These are phyloP conservation scores for Macadamia integrifolia DNA, from an alignment of 164 flowering plant species.

Conservation along the genomic window DNA sequence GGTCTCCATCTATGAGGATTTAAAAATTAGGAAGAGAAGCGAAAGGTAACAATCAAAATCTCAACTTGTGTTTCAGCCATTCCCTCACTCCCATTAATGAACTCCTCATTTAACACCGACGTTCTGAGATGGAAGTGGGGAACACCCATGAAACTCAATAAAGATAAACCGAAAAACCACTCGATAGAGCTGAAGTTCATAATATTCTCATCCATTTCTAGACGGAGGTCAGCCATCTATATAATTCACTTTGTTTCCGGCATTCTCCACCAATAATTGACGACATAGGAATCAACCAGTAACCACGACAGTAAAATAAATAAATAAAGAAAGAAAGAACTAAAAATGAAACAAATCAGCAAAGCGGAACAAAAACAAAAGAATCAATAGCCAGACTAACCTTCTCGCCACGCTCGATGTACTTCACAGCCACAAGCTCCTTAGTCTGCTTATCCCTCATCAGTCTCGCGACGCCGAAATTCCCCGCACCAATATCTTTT, in stretches of 20 bases:
- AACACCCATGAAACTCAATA: not conserved
- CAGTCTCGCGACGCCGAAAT: slow-evolving; percentile 81
- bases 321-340: not conserved
- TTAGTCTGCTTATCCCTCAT: slow-evolving; percentile 76
- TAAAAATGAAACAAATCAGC: not conserved
- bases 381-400: slow-evolving; percentile 28
- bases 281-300: not conserved
- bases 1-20: too few relatives aligned
- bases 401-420: slow-evolving; percentile 97
- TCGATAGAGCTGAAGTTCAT: not conserved
- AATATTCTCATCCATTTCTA: not conserved
- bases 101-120: not conserved
- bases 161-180: not conserved
- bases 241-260: slow-evolving; percentile 2
- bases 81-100: not conserved
- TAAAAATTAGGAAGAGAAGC: too few relatives aligned
- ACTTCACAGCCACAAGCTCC: slow-evolving; percentile 91
- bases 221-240: not conserved
- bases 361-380: not conserved
- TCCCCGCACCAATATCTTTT: slow-evolving; percentile 79
- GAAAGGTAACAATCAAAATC: too few relatives aligned
- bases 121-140: not conserved
- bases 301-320: not conserved
- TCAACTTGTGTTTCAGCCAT: not conserved
- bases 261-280: slow-evolving; percentile 2